These are phyloP conservation scores for Tuber calosporum DNA, from an alignment of 495 filamentous ascomycete species.

Conservation along the genomic window DNA sequence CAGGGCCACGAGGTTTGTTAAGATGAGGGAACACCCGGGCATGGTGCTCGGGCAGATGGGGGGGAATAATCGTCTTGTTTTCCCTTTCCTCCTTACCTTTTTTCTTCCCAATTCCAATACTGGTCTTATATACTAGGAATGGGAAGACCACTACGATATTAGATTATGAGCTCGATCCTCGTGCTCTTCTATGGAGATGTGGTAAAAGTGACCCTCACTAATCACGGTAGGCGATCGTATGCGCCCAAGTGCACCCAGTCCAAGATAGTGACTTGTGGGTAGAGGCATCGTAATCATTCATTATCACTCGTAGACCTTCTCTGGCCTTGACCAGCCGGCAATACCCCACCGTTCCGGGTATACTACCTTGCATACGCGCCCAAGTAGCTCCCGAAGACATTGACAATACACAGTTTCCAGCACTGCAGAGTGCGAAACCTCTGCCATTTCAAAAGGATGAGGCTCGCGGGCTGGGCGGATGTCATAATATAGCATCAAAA, in stretches of 20 bases:
- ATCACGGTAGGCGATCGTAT: neutral
- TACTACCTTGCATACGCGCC: neutral
- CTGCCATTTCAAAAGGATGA: neutral
- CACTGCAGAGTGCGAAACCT: neutral
- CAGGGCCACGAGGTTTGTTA: slow-evolving; percentile 63
- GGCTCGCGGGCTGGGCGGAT: neutral
- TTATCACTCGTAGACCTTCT: neutral
- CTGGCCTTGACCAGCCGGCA: neutral
- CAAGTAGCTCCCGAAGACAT: neutral
- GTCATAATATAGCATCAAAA: neutral
- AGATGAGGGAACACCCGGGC: slow-evolving; percentile 71
- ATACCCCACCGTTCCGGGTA: neutral
- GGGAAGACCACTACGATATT: neutral
- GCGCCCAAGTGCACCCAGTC: neutral
- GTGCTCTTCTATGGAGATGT: neutral
- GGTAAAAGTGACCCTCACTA: neutral
- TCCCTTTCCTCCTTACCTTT: neutral
- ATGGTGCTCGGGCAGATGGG: slow-evolving; percentile 34
- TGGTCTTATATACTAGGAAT: neutral
- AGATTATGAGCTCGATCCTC: neutral
- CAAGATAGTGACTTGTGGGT: neutral
- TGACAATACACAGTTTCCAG: neutral
- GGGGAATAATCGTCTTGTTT: neutral
- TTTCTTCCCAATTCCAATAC: neutral
- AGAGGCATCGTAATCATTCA: neutral